Evolutionary conservation across 139 green algal species (phyloP).

Genomic region (Chlorella sp.): DNA sequence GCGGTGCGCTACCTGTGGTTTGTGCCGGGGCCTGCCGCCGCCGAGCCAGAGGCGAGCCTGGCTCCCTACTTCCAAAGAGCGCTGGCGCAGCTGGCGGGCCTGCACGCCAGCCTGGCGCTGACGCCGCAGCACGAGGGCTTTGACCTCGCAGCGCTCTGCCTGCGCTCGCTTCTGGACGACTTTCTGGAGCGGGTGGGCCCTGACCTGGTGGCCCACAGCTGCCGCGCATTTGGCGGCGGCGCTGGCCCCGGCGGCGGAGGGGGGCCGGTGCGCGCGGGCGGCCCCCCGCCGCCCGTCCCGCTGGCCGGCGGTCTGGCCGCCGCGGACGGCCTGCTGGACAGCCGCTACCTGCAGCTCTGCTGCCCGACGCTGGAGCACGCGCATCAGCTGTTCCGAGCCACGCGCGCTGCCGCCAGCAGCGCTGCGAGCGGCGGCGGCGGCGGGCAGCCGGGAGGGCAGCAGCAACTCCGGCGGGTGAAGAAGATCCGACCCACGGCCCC

Average conservation of each 20-base stretch:
- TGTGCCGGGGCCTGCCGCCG: conserved; percentile 24
- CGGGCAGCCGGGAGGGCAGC: no score
- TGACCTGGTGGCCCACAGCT: not conserved
- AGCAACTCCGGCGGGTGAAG: conserved; percentile 6
- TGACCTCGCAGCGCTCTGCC: conserved; percentile 33
- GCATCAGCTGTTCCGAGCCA: conserved; percentile 15
- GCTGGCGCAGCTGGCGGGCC: conserved; percentile 18
- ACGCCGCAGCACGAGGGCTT: conserved; percentile 18
- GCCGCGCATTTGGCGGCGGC: not conserved
- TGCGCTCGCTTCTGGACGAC: conserved; percentile 47
- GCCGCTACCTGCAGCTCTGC: conserved; percentile 54
- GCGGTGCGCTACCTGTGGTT: conserved; percentile 53
- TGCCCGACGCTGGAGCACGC: conserved; percentile 48
- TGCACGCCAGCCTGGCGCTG: conserved; percentile 32
- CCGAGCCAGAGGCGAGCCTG: conserved; percentile 9
- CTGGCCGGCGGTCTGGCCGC: conserved; percentile 17
- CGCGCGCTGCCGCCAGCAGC: not conserved
- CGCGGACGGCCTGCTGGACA: conserved; percentile 44
- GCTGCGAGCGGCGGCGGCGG: not conserved
- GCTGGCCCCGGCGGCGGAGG: no score
- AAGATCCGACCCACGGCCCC: conserved; percentile 33
- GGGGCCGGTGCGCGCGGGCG: no score
- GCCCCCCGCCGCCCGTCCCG: not conserved
- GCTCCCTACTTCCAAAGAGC: conserved; percentile 26
- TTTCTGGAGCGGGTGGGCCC: conserved; percentile 15